Percentiles rank a stretch among this genome's conserved stretches.
These are phyloP conservation scores for Pseudomonodictys pantanalensis DNA, from an alignment of 495 filamentous ascomycete genomes.

Conservation along the genomic window DNA sequence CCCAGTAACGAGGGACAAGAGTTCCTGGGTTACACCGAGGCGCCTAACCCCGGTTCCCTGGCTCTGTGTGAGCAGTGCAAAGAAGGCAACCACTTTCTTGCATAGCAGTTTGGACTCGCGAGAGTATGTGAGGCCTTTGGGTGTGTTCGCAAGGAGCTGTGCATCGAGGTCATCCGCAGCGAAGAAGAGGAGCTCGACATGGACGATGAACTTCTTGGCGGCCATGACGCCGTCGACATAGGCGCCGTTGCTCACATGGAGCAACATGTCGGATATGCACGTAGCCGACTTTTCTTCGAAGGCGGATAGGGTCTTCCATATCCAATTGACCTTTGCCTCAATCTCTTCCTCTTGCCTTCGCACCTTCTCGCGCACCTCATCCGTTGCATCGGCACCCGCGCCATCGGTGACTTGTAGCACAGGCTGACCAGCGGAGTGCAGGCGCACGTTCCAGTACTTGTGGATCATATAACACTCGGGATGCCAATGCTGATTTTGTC, in stretches of 20 bases:
- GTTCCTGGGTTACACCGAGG: constrained; percentile 93
- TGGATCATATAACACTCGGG: constrained; percentile 99
- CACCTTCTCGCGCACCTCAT: constrained; percentile 70
- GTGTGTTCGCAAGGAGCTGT: constrained; percentile 63
- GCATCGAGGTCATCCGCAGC: constrained; percentile 81
- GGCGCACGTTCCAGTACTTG: constrained; percentile 98
- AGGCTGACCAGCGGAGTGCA: constrained; percentile 58
- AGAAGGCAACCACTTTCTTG: constrained; percentile 99
- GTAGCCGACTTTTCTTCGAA: constrained; percentile 98
- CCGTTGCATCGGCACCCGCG: constrained; percentile 61
- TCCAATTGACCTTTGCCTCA: constrained; percentile 96
- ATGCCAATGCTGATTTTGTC: constrained; percentile 98
- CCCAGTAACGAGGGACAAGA: constrained; percentile 91
- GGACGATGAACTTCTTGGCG: constrained; percentile 94
- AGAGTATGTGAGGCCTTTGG: constrained; percentile 83
- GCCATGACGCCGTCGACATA: constrained; percentile 94
- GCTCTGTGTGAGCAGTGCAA: constrained; percentile 86
- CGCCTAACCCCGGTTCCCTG: constrained; percentile 85
- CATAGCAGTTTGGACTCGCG: constrained; percentile 96
- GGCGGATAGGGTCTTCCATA: constrained; percentile 95
- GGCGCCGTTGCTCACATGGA: constrained; percentile 97
- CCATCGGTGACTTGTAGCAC: constrained; percentile 46
- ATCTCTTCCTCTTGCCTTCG: constrained; percentile 86
- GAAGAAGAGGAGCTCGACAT: constrained; percentile 89
- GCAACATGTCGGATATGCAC: constrained; percentile 98